Evolutionary conservation across 140 eudicot genomes (phyloP), one percentile per base, ranked within the genome.

Genomic region (Cichorium intybus): DNA sequence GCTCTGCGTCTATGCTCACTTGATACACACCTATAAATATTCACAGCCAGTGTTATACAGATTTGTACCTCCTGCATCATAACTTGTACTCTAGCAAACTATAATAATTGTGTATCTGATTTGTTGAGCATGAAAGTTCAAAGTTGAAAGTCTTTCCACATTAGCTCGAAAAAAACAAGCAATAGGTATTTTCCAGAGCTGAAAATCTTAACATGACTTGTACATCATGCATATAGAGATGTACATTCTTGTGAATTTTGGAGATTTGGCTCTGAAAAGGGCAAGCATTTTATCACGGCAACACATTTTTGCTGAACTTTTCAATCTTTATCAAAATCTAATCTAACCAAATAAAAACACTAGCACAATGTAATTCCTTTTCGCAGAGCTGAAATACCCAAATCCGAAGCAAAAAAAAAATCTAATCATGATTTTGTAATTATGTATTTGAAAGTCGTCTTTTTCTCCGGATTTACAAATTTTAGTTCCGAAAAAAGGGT

Each of bases 1-100:
- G 87, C 51, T 89, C 95, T 53, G 82, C 79, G 60, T 89, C 97
- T 71, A 89, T 83, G 68, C 41, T 83, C 31, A 89, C 97, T 77
- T 86, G 85, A 76, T 79, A 89, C 24, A 89, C 97, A 35, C 97
- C 97, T 89, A 68, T 7, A 18, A 18, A 26, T 34, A 60, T 60
- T 58, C n/a, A 52, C 56, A 62, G 39, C 10, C 20, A 39, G 43
- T 49, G 39, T 31, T 66, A 18, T 31, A 53, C 16, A 21, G 24
- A 45, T 52, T 68, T 49, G 69, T 75, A 67, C 68, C 3, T 37
- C 12, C 62, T 56, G 58, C 66, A 56, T 56, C 8, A 47, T 5
- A 54, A 53, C 28, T 67, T 34, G 64, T 56, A 60, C 62, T n/a
- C 61, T 9, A 18, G 24, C 33, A 56, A 43, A 43, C 64, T 2